phyloP scores from a whole-genome alignment of 2,329 filamentous ascomycete genomes.

The Parafenestella ontariensis region DNA sequence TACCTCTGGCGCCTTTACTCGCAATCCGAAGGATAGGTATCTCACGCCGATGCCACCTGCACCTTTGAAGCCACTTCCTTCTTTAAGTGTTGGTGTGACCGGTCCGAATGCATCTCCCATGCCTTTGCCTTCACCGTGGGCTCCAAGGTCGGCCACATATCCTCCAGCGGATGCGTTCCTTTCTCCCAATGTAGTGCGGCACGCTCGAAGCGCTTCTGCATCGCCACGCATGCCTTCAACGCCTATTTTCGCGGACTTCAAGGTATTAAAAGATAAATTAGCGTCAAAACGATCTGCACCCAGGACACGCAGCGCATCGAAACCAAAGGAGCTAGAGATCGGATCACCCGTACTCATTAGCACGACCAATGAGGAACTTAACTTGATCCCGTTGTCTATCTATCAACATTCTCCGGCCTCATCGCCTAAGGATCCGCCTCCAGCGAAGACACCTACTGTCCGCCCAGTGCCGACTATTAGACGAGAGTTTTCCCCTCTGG shows the following conservation, averaged over 20 bases:
- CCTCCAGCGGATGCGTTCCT: slow-evolving; percentile 30
- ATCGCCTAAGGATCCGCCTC: slow-evolving; percentile 20
- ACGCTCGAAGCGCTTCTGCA: slow-evolving; percentile 41
- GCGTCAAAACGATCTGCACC: slow-evolving; percentile 36
- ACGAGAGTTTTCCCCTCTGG: slow-evolving; percentile 39
- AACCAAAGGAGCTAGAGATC: slow-evolving; percentile 39
- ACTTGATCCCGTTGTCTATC: slow-evolving; percentile 44
- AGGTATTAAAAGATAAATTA: slow-evolving; percentile 40
- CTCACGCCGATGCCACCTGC: slow-evolving; percentile 66
- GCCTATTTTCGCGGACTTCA: slow-evolving; percentile 41
- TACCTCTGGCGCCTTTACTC: slow-evolving; percentile 73
- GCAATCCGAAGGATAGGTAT: slow-evolving; percentile 80
- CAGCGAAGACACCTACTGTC: slow-evolving; percentile 2
- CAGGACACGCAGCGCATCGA: slow-evolving; percentile 28
- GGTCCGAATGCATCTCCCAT: slow-evolving; percentile 23
- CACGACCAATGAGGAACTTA: slow-evolving; percentile 39
- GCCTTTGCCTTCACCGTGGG: slow-evolving; percentile 29
- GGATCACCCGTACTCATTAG: slow-evolving; percentile 43
- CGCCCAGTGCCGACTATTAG: slow-evolving; percentile 21
- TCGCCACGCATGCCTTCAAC: slow-evolving; percentile 36
- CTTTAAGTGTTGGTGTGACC: slow-evolving; percentile 23
- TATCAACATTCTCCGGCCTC: slow-evolving; percentile 21
- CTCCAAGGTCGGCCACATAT: slow-evolving; percentile 40
- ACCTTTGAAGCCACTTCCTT: slow-evolving; percentile 43
- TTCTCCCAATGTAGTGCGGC: slow-evolving; percentile 31